Evolutionary conservation across 768 basidiomycete genomes (phyloP).

Genomic region (Pleurotus ostreatus): DNA sequence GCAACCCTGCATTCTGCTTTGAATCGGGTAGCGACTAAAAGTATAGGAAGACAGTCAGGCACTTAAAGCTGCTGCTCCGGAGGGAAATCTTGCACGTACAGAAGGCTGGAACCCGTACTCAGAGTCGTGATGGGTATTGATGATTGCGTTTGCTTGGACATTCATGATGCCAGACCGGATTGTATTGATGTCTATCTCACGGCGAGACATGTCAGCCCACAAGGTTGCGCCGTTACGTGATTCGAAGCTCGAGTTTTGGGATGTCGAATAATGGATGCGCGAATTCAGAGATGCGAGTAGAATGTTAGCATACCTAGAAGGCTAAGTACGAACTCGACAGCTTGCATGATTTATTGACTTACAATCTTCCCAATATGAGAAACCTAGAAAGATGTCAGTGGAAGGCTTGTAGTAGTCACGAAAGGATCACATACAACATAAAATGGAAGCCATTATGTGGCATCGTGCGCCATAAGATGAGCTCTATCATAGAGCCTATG

Average conservation of each 20-base stretch:
- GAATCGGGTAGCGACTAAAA: no score
- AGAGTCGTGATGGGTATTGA: no score
- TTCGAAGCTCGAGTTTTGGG: background rate
- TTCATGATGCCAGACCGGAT: no score
- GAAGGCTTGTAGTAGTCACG: background rate
- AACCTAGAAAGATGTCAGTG: slow-evolving; percentile 10
- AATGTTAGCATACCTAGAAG: slow-evolving; percentile 10
- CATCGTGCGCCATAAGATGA: slow-evolving; percentile 12
- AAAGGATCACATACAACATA: slow-evolving; percentile 10
- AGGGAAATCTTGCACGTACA: no score
- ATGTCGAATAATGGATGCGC: background rate
- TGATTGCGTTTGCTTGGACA: no score
- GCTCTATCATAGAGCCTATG: slow-evolving; percentile 11
- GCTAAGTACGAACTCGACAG: background rate
- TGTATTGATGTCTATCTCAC: background rate
- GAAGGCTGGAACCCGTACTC: no score
- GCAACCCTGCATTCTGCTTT: no score
- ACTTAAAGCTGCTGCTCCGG: no score
- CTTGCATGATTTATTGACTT: background rate
- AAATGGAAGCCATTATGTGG: slow-evolving; percentile 14
- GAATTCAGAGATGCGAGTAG: slow-evolving; percentile 12
- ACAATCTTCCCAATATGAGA: slow-evolving; percentile 12
- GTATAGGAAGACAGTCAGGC: no score
- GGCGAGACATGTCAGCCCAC: slow-evolving; percentile 3
- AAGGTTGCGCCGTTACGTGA: background rate